Percentiles rank a stretch among this genome's conserved stretches.
Conservation (phyloP, 2,329 filamentous ascomycete species). For the Colletotrichum orbiculare region DNA sequence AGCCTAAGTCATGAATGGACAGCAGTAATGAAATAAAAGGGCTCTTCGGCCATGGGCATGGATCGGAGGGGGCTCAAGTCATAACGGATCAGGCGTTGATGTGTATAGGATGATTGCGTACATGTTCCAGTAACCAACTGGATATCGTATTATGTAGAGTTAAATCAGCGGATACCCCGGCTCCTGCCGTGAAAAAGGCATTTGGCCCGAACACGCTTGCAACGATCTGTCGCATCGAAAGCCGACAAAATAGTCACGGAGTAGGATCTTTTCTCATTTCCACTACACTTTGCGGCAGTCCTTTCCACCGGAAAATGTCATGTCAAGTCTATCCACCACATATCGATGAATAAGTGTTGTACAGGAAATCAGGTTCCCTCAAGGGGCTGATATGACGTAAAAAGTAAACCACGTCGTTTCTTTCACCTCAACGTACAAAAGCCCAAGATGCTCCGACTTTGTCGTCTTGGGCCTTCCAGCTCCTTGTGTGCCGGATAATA, state of each 20-base stretch:
- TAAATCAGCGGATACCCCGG: conserved; percentile 31
- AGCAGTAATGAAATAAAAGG: conserved; percentile 15
- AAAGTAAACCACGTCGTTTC: background rate
- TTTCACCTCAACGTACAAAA: conserved; percentile 6
- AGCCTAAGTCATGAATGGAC: conserved; percentile 3
- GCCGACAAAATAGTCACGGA: background rate
- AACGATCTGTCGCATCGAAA: background rate
- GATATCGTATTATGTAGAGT: conserved; percentile 25
- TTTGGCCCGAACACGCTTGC: background rate
- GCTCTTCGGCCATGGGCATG: conserved; percentile 20
- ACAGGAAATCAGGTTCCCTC: conserved; percentile 22
- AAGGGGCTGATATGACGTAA: conserved; percentile 7
- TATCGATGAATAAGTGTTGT: conserved; percentile 22
- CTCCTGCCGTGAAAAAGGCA: conserved; percentile 16
- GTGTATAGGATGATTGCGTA: conserved; percentile 28
- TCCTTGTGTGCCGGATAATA: conserved; percentile 28
- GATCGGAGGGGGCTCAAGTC: conserved; percentile 17
- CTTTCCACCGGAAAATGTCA: conserved; percentile 21
- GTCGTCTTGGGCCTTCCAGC: conserved; percentile 4
- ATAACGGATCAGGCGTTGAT: conserved; percentile 30
- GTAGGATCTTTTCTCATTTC: conserved; percentile 19
- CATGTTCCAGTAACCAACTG: conserved; percentile 21
- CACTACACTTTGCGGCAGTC: conserved; percentile 1
- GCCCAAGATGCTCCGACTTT: background rate
- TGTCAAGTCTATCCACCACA: conserved; percentile 25